Percentiles rank a stretch among this genome's conserved stretches.
Conservation (phyloP, 2,329 filamentous ascomycete species). For the Monosporascus sp. region DNA sequence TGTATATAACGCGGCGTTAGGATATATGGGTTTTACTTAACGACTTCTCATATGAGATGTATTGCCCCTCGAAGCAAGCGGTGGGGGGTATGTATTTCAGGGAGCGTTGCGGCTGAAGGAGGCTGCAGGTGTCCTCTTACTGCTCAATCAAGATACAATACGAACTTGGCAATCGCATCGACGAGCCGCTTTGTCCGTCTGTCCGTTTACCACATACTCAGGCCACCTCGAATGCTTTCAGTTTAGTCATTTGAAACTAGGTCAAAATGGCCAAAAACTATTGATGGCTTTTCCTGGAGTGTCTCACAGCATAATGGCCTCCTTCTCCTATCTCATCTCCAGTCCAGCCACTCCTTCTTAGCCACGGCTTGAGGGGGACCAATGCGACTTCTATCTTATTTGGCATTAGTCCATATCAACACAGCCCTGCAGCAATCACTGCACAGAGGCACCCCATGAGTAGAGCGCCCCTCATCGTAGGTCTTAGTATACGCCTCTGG, state of each 20-base stretch:
- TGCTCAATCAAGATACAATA: no score
- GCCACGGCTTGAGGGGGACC: neutral
- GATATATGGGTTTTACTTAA: neutral
- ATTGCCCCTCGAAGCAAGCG: neutral
- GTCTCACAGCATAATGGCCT: neutral
- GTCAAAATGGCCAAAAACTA: neutral
- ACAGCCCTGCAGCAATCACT: neutral
- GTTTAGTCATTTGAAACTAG: no score
- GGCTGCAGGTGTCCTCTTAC: no score
- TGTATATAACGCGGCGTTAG: slow-evolving; percentile 1
- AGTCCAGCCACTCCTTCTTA: slow-evolving; percentile 4
- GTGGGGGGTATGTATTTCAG: no score
- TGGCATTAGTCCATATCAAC: neutral
- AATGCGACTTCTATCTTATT: neutral
- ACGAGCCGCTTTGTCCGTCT: no score
- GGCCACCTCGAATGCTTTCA: no score
- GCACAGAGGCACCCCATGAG: neutral
- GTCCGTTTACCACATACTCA: no score
- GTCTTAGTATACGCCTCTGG: no score
- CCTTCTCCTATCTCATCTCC: slow-evolving; percentile 10
- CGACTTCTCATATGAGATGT: no score
- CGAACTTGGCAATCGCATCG: no score
- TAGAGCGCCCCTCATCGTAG: neutral
- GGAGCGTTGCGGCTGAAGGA: no score
- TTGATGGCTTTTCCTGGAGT: neutral